Base-by-base conservation (phyloP, 805 yeast genomes). In the Millerozyma miso region DNA sequence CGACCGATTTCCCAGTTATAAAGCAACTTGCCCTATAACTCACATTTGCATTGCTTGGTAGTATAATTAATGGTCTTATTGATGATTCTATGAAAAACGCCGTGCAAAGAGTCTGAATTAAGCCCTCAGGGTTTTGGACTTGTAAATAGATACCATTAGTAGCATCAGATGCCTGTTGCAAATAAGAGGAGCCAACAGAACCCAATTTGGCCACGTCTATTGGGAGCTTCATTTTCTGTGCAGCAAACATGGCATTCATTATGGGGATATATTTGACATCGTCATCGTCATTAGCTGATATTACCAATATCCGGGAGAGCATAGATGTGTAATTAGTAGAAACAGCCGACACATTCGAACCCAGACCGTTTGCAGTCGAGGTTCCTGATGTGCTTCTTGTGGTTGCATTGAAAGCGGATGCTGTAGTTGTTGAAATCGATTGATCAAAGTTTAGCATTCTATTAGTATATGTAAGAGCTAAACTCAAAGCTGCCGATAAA, bases 21-120 rank as follows among this genome's bases (percentile, higher is more conserved):
- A 88, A 91, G 62, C 99, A 93, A 14, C 96, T 88, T 1, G 99
- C 97, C 46, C 96, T 71, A 62, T 93, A 93, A 63, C 93, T 96
- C 19, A 93, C 93, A 47, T 86, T 81, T 3, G 86, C 79, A 53
- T 84, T 84, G 0, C 91, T 85, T 0, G 97, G 97, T 31, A 87
- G 69, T 19, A 88, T 81, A 19, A 93, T 71, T 36, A 82, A 78
- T n/a, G 80, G 76, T 44, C 97, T 72, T 29, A 91, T 67, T 12
- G 85, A 75, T 0, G 98, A 96, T 52, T 90, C 97, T 7, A 91
- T 80, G 52, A 87, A 82, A 63, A 85, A 81, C 1, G 96, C 93
- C 3, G 95, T 84, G 50, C 75, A 53, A 17, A 93, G 70, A 51
- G 88, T 87, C 58, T 91, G 97, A 2, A 90, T 78, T 35, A 93